Evolutionary conservation across 1,284 basidiomycete genomes (phyloP).

Genomic region (Ganoderma lingzhi): DNA sequence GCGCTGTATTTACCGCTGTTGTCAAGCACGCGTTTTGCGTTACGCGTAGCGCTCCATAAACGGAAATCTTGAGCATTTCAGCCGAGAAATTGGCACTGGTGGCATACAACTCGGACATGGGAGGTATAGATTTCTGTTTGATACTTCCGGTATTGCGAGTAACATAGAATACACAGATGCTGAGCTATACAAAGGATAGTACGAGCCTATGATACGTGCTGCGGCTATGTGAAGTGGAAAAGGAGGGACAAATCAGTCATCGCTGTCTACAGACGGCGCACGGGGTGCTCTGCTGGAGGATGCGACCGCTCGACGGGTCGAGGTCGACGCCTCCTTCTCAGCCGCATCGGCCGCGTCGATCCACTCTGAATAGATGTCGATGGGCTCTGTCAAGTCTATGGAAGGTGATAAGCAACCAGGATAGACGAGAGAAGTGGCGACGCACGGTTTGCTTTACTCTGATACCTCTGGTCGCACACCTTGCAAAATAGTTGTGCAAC

Average conservation of each 20-base stretch:
- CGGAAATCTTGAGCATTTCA: constrained; percentile 7
- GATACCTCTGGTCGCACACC: constrained; percentile 84
- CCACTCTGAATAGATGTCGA: constrained; percentile 94
- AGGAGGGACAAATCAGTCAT: constrained; percentile 46
- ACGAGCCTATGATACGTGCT: constrained; percentile 10
- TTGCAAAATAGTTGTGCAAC: constrained; percentile 80
- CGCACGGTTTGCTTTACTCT: constrained; percentile 87
- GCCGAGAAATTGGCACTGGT: neutral
- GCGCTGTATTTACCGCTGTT: constrained; percentile 43
- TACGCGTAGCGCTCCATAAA: constrained; percentile 31
- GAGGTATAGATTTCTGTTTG: neutral
- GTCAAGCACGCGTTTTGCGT: constrained; percentile 38
- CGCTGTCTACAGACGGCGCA: constrained; percentile 47
- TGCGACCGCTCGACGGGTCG: constrained; percentile 59
- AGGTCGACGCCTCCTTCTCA: constrained; percentile 59
- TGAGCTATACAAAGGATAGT: constrained; percentile 26
- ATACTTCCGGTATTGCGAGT: constrained; percentile 18
- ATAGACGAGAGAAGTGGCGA: constrained; percentile 36
- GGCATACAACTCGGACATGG: neutral
- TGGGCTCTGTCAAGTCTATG: constrained; percentile 83
- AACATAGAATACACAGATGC: constrained; percentile 26
- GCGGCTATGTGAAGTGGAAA: neutral
- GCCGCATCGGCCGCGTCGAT: constrained; percentile 91
- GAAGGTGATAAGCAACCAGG: constrained; percentile 14
- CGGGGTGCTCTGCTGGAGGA: constrained; percentile 62